These are phyloP conservation scores for Nicotiana tomentosiformis DNA, from an alignment of 257 asterid species.

Conservation along the genomic window DNA sequence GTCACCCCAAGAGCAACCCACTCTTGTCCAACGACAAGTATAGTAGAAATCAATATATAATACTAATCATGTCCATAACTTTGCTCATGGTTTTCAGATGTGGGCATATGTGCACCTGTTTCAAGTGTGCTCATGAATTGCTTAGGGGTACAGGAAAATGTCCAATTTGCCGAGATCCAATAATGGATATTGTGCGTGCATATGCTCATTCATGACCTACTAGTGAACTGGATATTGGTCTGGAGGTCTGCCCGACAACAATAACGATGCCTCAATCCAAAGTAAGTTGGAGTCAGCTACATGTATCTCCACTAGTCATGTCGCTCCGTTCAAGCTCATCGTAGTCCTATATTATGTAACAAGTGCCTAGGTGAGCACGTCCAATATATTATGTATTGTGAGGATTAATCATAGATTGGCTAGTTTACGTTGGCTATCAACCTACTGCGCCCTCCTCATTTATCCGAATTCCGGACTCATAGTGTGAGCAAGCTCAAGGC, in stretches of 20 bases:
- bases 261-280: not conserved
- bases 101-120: slow-evolving; percentile 94
- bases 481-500: not conserved
- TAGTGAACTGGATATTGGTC: slow-evolving; percentile 27
- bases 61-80: not conserved
- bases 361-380: not conserved
- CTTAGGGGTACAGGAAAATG: slow-evolving; percentile 58
- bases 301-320: not conserved
- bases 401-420: not conserved
- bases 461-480: not conserved
- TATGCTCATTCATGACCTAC: slow-evolving; percentile 27
- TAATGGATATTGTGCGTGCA: slow-evolving; percentile 56
- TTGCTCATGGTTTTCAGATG: slow-evolving; percentile 38
- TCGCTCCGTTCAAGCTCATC: not conserved
- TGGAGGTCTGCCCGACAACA: not conserved
- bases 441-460: not conserved
- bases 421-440: not conserved
- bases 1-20: no score
- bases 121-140: slow-evolving; percentile 64
- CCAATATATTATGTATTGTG: not conserved
- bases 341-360: not conserved
- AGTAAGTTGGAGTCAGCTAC: not conserved
- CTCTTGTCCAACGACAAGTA: no score
- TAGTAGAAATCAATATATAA: not conserved
- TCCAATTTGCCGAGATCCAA: slow-evolving; percentile 73